Conservation (phyloP, 306 rosid genomes). For the Vigna mungo region DNA sequence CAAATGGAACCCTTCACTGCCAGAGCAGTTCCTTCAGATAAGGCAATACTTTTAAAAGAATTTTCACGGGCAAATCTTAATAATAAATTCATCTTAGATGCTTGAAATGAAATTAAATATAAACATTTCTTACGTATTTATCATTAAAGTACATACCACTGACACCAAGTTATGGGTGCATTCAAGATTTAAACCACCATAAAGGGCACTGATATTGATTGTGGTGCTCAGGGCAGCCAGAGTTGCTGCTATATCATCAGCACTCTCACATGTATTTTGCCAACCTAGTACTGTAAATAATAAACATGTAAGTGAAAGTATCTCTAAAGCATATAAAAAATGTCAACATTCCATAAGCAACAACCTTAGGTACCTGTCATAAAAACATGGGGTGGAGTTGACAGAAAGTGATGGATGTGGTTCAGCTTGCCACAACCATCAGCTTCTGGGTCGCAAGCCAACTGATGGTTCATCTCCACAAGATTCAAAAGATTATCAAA, state of each 20-base stretch:
- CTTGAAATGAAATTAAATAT: neutral
- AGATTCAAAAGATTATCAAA: constrained; percentile 82
- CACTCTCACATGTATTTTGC: constrained; percentile 92
- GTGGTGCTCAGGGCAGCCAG: constrained; percentile 79
- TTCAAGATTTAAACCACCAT: constrained; percentile 86
- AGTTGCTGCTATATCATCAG: constrained; percentile 77
- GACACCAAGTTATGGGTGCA: constrained; percentile 81
- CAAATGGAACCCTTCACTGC: constrained; percentile 15
- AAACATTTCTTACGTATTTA: constrained; percentile 25
- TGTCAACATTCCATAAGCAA: constrained; percentile 24
- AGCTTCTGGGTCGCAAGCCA: constrained; percentile 85
- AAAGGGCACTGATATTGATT: constrained; percentile 79
- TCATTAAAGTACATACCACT: constrained; percentile 72
- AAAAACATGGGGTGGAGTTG: constrained; percentile 86
- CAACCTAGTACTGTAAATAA: constrained; percentile 86
- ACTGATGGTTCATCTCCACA: constrained; percentile 91
- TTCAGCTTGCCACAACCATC: constrained; percentile 93
- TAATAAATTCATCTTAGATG: constrained; percentile 1
- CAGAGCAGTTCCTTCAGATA: neutral
- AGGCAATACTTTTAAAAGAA: neutral
- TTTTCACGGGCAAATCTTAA: constrained; percentile 2
- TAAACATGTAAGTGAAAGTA: constrained; percentile 40
- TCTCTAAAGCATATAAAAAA: neutral
- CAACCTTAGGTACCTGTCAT: constrained; percentile 72
- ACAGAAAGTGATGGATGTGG: constrained; percentile 87